Percentiles rank a stretch among this genome's conserved stretches.
Evolutionary conservation across 768 basidiomycete genomes (phyloP).

Genomic region (Lactarius quietus): DNA sequence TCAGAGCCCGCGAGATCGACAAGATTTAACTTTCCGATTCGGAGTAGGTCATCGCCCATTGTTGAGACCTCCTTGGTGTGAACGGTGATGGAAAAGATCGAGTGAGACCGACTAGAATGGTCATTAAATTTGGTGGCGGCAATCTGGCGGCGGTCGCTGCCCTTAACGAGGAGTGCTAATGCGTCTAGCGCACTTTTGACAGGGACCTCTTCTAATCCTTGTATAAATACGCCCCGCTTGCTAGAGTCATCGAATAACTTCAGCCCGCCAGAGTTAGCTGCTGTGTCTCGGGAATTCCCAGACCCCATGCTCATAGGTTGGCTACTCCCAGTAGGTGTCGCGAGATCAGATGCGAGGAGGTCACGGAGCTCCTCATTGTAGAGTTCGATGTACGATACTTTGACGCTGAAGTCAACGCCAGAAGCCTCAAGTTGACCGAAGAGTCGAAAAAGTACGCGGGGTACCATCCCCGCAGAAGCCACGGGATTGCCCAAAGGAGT

Average conservation of each 20-base stretch:
- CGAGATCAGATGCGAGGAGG: slow-evolving; percentile 76
- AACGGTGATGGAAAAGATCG: slow-evolving; percentile 94
- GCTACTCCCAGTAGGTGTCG: slow-evolving; percentile 57
- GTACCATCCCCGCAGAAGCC: slow-evolving; percentile 90
- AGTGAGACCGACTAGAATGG: slow-evolving; percentile 95
- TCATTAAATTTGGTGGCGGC: slow-evolving; percentile 98
- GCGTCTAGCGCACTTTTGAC: slow-evolving; percentile 85
- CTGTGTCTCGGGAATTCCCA: slow-evolving; percentile 42
- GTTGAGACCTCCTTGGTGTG: slow-evolving; percentile 81
- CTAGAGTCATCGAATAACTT: slow-evolving; percentile 92
- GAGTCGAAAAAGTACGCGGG: slow-evolving; percentile 85
- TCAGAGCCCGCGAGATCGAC: slow-evolving; percentile 98
- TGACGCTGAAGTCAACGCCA: slow-evolving; percentile 83
- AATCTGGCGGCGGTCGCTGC: slow-evolving; percentile 86
- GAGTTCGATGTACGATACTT: slow-evolving; percentile 89
- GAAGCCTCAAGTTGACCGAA: slow-evolving; percentile 83
- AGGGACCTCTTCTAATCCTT: slow-evolving; percentile 87
- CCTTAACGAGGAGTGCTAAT: slow-evolving; percentile 78
- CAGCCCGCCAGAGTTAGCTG: slow-evolving; percentile 47
- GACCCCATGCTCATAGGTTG: slow-evolving; percentile 77
- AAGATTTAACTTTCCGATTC: slow-evolving; percentile 93
- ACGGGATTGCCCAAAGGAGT: slow-evolving; percentile 88
- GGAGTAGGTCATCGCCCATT: slow-evolving; percentile 82
- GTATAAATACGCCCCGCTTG: slow-evolving; percentile 89
- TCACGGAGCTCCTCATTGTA: slow-evolving; percentile 99